These are phyloP conservation scores for Malassezia globosa DNA, from an alignment of 1,284 basidiomycete species.

Conservation along the genomic window DNA sequence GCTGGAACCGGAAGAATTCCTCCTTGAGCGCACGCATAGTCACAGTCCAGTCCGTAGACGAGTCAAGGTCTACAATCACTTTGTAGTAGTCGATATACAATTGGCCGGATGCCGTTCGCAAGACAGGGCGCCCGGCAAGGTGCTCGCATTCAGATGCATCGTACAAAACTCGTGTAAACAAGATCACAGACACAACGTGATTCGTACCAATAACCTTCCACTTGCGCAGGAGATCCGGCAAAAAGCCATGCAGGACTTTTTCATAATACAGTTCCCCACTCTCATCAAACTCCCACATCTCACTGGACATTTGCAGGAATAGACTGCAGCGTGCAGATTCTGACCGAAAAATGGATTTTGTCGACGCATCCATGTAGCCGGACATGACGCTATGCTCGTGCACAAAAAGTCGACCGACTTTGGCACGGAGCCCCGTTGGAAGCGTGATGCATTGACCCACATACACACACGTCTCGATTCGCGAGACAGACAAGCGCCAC, in stretches of 20 bases:
- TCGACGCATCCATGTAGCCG: conserved; percentile 67
- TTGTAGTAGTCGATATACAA: conserved; percentile 84
- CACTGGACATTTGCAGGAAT: conserved; percentile 88
- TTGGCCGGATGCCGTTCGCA: conserved; percentile 60
- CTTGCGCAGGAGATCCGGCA: conserved; percentile 37
- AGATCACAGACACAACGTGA: conserved; percentile 83
- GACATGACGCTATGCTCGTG: conserved; percentile 52
- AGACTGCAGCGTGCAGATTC: conserved; percentile 65
- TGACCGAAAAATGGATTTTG: conserved; percentile 79
- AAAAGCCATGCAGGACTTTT: conserved; percentile 69
- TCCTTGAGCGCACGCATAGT: conserved; percentile 76
- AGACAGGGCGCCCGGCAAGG: conserved; percentile 52
- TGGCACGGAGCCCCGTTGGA: conserved; percentile 39
- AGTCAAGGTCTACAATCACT: conserved; percentile 80
- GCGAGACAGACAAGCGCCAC: conserved; percentile 39
- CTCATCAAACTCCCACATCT: conserved; percentile 93
- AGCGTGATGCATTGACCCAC: conserved; percentile 42
- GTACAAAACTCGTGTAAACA: conserved; percentile 89
- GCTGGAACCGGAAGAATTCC: conserved; percentile 49
- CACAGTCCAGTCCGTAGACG: conserved; percentile 72
- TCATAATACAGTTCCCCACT: conserved; percentile 78
- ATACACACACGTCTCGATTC: conserved; percentile 44
- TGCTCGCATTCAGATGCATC: conserved; percentile 52
- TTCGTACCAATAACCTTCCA: conserved; percentile 64
- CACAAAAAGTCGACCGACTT: conserved; percentile 42